A percentile compares a stretch with the other conserved stretches of the same genome.
Evolutionary conservation across 2,329 filamentous ascomycete species (phyloP).

Genomic region (Monosporascus cannonballus): DNA sequence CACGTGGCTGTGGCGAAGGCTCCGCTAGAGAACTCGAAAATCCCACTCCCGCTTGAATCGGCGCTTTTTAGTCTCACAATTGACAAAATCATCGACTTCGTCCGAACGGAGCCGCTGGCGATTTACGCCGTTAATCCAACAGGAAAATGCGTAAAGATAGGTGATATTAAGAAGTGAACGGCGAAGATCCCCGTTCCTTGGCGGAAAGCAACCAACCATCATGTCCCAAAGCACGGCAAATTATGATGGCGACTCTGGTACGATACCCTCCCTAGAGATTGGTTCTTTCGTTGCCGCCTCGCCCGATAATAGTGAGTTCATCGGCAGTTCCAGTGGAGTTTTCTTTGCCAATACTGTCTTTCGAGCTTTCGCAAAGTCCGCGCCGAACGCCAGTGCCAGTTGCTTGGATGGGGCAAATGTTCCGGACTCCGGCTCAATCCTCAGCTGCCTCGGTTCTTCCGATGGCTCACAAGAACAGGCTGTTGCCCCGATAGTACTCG

Average conservation of each 20-base stretch:
- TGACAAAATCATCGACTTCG: no score
- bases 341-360: constrained; percentile 50
- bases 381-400: not conserved
- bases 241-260: not conserved
- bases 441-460: constrained; percentile 10
- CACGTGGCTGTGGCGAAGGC: not conserved
- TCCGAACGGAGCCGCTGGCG: no score
- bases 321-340: constrained; percentile 45
- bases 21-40: not conserved
- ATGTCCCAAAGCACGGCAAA: not conserved
- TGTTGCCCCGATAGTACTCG: not conserved
- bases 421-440: constrained; percentile 11
- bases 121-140: no score
- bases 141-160: no score
- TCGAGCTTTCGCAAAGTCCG: constrained; percentile 37
- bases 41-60: no score
- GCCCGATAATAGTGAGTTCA: constrained; percentile 41
- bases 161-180: no score
- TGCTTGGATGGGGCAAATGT: constrained; percentile 12
- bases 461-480: constrained; percentile 2
- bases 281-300: constrained; percentile 35
- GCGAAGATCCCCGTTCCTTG: not conserved
- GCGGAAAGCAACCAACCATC: not conserved
- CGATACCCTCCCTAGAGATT: constrained; percentile 24
- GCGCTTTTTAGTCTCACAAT: no score